Evolutionary conservation across 768 basidiomycete genomes (phyloP).

Genomic region (Rhodotorula toruloides): DNA sequence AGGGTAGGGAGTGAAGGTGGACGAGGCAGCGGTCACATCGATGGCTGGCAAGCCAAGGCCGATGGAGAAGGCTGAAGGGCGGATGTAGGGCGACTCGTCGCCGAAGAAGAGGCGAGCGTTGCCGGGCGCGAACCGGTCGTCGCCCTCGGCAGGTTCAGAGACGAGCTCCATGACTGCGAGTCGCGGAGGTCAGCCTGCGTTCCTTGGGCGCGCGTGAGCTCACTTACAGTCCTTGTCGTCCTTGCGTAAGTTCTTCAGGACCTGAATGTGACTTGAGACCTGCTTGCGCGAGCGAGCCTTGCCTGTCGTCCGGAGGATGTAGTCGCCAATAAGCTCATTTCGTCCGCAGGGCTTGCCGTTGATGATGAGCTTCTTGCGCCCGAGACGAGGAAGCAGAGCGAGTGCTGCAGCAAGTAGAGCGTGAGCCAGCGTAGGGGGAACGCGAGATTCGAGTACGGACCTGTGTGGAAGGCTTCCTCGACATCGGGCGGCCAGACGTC

Average conservation of each 20-base stretch:
- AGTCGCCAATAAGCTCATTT: conserved; percentile 47
- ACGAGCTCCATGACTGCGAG: conserved; percentile 39
- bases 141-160: conserved; percentile 37
- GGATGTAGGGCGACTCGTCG: conserved; percentile 11
- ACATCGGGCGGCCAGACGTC: conserved; percentile 42
- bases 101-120: conserved; percentile 38
- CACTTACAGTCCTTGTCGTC: conserved; percentile 35
- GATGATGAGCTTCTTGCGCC: conserved; percentile 45
- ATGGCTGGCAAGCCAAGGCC: background rate
- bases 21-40: background rate
- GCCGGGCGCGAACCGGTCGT: conserved; percentile 34
- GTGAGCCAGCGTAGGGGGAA: background rate
- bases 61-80: background rate
- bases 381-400: conserved; percentile 41
- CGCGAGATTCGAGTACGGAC: conserved; percentile 17
- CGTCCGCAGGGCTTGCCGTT: conserved; percentile 46
- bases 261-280: conserved; percentile 48
- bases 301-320: conserved; percentile 44
- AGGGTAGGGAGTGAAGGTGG: background rate
- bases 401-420: conserved; percentile 29
- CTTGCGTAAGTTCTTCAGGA: conserved; percentile 44
- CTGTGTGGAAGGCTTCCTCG: conserved; percentile 40
- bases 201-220: background rate
- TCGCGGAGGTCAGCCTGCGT: background rate
- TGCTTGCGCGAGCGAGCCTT: conserved; percentile 45